Conservation (phyloP, 23 red algal genomes). For the Gracilaria gracilis region DNA sequence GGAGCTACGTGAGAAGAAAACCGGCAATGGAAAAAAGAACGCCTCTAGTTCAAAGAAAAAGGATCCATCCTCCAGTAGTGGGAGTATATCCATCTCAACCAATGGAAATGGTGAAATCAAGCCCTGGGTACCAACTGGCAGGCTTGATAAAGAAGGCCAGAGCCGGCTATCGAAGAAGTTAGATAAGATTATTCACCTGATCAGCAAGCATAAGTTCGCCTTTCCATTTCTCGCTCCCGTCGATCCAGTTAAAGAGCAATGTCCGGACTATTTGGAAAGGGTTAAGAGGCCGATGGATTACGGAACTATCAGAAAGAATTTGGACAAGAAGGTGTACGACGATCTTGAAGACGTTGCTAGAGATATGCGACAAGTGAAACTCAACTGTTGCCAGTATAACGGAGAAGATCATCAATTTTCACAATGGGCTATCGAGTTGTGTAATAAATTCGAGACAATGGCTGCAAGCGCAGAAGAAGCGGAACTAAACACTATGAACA, state of each 20-base stretch:
- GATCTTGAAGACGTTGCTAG: constrained; percentile 45
- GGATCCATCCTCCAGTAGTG: constrained; percentile 28
- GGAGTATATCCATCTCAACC: background rate
- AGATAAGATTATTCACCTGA: constrained; percentile 47
- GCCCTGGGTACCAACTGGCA: constrained; percentile 40
- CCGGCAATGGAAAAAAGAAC: constrained; percentile 10
- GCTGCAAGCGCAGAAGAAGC: constrained; percentile 54
- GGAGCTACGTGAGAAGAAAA: constrained; percentile 61
- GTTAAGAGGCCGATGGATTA: constrained; percentile 89
- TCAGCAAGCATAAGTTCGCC: constrained; percentile 71
- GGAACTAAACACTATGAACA: constrained; percentile 60
- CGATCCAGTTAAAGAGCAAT: constrained; percentile 58
- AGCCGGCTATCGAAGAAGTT: constrained; percentile 31
- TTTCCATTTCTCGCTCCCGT: constrained; percentile 77
- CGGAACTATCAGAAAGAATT: constrained; percentile 69
- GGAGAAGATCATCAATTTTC: constrained; percentile 59
- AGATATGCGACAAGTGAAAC: constrained; percentile 73
- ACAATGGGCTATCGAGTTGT: constrained; percentile 61
- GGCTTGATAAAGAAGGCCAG: constrained; percentile 54
- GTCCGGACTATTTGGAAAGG: constrained; percentile 80
- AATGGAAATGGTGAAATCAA: constrained; percentile 35
- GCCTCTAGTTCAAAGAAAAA: constrained; percentile 47
- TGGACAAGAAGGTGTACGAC: constrained; percentile 42
- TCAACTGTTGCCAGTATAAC: constrained; percentile 83
- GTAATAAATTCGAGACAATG: constrained; percentile 70